Percentiles rank a stretch among this genome's conserved stretches.
Evolutionary conservation across 2,329 filamentous ascomycete genomes (phyloP).

Genomic region (Chalara sp.): DNA sequence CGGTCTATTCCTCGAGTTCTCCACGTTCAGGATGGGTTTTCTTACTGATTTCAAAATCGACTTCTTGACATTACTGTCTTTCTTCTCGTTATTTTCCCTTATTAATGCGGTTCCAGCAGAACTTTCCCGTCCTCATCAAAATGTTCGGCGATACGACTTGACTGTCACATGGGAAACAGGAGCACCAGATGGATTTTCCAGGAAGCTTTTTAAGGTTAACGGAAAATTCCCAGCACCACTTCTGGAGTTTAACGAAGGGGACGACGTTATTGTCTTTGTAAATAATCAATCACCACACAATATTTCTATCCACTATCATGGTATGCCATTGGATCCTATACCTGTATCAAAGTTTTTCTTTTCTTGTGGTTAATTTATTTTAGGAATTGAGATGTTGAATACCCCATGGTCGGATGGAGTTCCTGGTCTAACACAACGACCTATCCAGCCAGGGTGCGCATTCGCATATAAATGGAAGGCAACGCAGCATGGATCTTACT

Average conservation of each 20-base stretch:
- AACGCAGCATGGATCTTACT: constrained; percentile 29
- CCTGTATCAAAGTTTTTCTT: not conserved
- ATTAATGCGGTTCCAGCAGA: too few relatives aligned
- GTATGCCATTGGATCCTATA: constrained; percentile 12
- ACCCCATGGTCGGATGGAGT: constrained; percentile 35
- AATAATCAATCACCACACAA: constrained; percentile 28
- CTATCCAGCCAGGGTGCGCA: constrained; percentile 32
- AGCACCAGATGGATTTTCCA: constrained; percentile 14
- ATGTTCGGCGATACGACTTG: not conserved
- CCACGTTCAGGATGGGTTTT: too few relatives aligned
- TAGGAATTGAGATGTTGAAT: constrained; percentile 12
- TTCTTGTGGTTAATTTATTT: constrained; percentile 11
- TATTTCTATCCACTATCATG: constrained; percentile 36
- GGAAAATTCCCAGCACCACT: constrained; percentile 22
- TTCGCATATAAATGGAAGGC: constrained; percentile 34
- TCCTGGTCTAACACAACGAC: constrained; percentile 32
- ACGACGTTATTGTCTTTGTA: constrained; percentile 18
- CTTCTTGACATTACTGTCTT: too few relatives aligned
- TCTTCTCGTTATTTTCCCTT: too few relatives aligned
- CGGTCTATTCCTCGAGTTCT: too few relatives aligned
- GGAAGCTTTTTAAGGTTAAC: constrained; percentile 18
- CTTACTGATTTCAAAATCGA: too few relatives aligned
- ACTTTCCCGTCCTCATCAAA: too few relatives aligned
- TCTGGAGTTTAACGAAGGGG: constrained; percentile 28
- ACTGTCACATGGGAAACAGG: constrained; percentile 12